These are phyloP conservation scores for Picochlorum costavermella DNA, from an alignment of 139 green algal genomes.

Conservation along the genomic window DNA sequence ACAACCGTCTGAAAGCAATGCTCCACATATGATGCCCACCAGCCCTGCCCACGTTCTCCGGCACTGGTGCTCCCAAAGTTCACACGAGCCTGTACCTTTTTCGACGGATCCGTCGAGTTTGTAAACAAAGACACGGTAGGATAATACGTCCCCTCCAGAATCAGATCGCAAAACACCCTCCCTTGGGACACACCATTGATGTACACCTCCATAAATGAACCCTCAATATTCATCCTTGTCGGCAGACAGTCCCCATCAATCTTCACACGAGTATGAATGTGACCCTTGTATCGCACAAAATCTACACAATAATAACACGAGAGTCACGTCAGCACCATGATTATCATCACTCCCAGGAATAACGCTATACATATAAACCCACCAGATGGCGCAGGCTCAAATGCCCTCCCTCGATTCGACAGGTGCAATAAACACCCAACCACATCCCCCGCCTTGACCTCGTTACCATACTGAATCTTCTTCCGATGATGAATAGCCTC, in stretches of 20 bases:
- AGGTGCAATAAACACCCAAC: slow-evolving; percentile 53
- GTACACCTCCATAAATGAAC: slow-evolving; percentile 56
- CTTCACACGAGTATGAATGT: slow-evolving; percentile 38
- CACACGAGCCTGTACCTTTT: slow-evolving; percentile 45
- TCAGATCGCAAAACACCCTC: slow-evolving; percentile 30
- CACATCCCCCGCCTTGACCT: slow-evolving; percentile 38
- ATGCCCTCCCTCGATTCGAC: slow-evolving; percentile 13
- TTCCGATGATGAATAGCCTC: slow-evolving; percentile 49
- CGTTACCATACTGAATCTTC: slow-evolving; percentile 39
- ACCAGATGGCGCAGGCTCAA: slow-evolving; percentile 14
- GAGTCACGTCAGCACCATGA: background rate
- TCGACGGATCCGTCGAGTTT: slow-evolving; percentile 35
- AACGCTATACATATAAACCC: slow-evolving; percentile 8
- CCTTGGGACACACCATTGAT: slow-evolving; percentile 65
- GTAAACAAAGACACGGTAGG: slow-evolving; percentile 71
- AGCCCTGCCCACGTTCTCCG: background rate
- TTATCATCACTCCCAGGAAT: slow-evolving; percentile 7
- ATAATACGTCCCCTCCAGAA: slow-evolving; percentile 77
- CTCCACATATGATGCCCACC: background rate
- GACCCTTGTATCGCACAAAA: slow-evolving; percentile 37
- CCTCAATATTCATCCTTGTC: slow-evolving; percentile 25
- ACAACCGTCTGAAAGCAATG: background rate
- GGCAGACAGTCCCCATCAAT: slow-evolving; percentile 21
- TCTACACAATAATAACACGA: slow-evolving; percentile 22
- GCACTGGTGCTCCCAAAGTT: slow-evolving; percentile 61